Conservation (phyloP, 176 grass and related monocot species). For the Oryza rufipogon region DNA sequence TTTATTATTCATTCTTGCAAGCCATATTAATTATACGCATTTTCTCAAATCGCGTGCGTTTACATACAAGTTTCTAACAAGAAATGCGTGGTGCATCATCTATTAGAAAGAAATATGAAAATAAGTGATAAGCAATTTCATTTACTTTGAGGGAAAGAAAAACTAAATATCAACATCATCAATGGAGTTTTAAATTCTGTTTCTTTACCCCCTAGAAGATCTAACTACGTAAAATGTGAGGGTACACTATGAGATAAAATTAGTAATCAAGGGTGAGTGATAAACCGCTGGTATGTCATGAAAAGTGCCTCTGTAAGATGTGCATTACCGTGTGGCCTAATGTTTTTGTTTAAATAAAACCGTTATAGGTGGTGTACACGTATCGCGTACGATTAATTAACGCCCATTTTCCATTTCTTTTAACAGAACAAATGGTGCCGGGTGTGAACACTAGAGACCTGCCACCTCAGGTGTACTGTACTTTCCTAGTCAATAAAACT, state of each 20-base stretch:
- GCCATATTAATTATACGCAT: background rate
- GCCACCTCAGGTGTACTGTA: background rate
- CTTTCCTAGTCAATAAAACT: background rate
- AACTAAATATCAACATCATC: background rate
- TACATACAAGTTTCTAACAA: no score
- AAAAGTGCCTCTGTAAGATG: no score
- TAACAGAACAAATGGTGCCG: background rate
- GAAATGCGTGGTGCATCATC: no score
- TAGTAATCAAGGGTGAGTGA: no score
- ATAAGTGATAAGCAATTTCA: background rate
- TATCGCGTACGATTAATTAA: background rate
- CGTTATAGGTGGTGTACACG: background rate
- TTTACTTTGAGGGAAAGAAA: background rate
- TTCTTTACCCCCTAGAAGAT: background rate
- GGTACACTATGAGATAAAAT: no score
- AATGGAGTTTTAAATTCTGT: background rate
- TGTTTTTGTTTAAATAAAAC: background rate
- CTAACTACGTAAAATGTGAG: no score
- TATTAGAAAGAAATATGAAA: no score
- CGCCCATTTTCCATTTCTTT: background rate
- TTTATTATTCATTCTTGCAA: background rate
- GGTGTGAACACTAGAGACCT: background rate
- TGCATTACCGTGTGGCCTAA: no score
- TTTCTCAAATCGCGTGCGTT: no score
- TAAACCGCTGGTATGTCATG: no score